These are phyloP conservation scores for Mimosa bimucronata DNA, from an alignment of 306 rosid genomes.

Conservation along the genomic window DNA sequence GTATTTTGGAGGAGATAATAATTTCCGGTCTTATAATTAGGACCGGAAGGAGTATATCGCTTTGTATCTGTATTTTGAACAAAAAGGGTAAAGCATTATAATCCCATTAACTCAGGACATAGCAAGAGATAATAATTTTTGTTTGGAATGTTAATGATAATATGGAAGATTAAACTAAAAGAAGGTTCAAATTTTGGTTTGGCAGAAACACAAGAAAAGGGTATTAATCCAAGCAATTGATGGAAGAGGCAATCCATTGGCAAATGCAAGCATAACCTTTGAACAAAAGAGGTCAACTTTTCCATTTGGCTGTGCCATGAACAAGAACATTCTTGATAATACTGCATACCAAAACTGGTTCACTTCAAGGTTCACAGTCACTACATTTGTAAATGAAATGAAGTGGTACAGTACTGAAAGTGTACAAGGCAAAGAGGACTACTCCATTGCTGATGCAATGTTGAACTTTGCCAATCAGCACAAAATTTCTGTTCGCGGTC, in stretches of 20 bases:
- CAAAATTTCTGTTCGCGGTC: constrained; percentile 63
- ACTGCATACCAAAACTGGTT: constrained; percentile 67
- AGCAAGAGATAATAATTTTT: not conserved
- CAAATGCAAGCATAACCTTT: constrained; percentile 37
- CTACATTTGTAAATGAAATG: constrained; percentile 74
- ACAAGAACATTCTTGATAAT: constrained; percentile 54
- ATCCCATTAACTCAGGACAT: not conserved
- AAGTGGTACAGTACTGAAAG: constrained; percentile 74
- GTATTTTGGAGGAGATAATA: too few relatives aligned
- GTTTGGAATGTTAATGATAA: not conserved
- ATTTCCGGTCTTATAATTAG: too few relatives aligned
- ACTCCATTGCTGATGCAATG: constrained; percentile 58
- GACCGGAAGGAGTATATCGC: too few relatives aligned
- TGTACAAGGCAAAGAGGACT: constrained; percentile 49
- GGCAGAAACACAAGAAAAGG: constrained; percentile 60
- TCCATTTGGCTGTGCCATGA: constrained; percentile 67
- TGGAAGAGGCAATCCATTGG: constrained; percentile 53
- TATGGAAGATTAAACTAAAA: not conserved
- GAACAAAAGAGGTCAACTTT: constrained; percentile 36
- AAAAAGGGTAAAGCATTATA: not conserved
- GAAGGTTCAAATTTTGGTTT: not conserved
- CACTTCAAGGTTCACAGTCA: constrained; percentile 59
- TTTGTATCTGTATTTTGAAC: not conserved
- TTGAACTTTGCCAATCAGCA: constrained; percentile 52
- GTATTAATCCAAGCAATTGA: constrained; percentile 52